Evolutionary conservation across 305 asterid genomes (phyloP).

Genomic region (Rubia tinctorum): DNA sequence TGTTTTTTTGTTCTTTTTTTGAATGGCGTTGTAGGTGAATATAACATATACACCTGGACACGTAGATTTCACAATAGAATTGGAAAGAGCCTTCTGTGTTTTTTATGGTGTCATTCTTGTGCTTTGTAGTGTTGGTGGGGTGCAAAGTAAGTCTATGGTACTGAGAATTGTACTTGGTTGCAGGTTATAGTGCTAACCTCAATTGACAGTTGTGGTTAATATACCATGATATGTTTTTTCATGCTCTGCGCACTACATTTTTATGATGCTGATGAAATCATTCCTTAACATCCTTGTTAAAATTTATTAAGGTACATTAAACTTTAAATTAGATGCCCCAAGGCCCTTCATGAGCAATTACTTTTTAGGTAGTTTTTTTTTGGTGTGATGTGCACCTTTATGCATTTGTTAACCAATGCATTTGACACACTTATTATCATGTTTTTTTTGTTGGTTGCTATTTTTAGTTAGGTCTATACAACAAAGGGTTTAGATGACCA

Average conservation of each 20-base stretch:
- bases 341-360: not conserved
- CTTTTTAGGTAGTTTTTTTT: not conserved
- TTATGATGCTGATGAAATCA: not conserved
- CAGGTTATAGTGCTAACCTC: not conserved
- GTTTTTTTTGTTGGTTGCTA: no score
- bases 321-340: not conserved
- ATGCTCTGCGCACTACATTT: not conserved
- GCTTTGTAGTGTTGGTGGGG: conserved; percentile 97
- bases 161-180: not conserved
- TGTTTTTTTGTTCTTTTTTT: conserved; percentile 5
- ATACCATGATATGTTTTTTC: not conserved
- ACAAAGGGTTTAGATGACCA: no score
- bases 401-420: no score
- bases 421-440: no score
- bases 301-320: not conserved
- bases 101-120: conserved; percentile 97
- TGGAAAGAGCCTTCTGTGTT: conserved; percentile 96
- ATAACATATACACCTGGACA: conserved; percentile 98
- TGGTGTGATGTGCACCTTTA: no score
- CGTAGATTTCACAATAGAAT: conserved; percentile 96
- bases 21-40: conserved; percentile 57
- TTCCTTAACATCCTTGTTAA: not conserved
- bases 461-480: no score
- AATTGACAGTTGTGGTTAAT: not conserved
- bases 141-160: conserved; percentile 60